Percentiles rank a stretch among this genome's conserved stretches.
Conservation (phyloP, 1,284 basidiomycete genomes). For the Ustilago cynodontis region DNA sequence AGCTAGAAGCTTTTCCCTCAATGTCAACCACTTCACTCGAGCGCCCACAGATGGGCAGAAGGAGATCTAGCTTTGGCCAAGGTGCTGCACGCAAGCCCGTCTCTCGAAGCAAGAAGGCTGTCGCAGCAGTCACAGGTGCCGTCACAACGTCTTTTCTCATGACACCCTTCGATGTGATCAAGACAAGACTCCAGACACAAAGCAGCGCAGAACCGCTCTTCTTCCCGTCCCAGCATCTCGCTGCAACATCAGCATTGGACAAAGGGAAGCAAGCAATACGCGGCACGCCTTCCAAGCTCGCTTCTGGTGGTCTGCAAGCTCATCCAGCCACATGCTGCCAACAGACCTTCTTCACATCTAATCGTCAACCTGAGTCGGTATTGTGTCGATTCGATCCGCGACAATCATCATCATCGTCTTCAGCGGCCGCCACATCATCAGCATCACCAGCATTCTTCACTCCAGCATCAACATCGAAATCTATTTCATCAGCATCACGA, state of each 20-base stretch:
- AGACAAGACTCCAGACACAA: conserved; percentile 90
- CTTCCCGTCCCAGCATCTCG: conserved; percentile 46
- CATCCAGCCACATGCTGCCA: conserved; percentile 68
- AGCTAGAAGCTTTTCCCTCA: conserved; percentile 41
- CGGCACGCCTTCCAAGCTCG: conserved; percentile 7
- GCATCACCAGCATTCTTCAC: conserved; percentile 60
- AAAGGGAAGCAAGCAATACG: conserved; percentile 26
- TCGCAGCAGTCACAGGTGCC: conserved; percentile 84
- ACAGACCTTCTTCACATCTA: conserved; percentile 69
- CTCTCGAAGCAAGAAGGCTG: conserved; percentile 77
- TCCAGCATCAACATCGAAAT: conserved; percentile 39
- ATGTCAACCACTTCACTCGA: conserved; percentile 45
- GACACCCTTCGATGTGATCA: conserved; percentile 94
- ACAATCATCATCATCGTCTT: conserved; percentile 34
- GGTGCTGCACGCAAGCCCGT: conserved; percentile 50
- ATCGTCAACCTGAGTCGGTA: conserved; percentile 53
- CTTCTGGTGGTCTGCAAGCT: conserved; percentile 26
- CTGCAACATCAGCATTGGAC: conserved; percentile 8
- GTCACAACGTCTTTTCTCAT: conserved; percentile 86
- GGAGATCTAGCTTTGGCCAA: conserved; percentile 36
- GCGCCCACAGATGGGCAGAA: conserved; percentile 10
- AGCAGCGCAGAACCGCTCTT: conserved; percentile 56
- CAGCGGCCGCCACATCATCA: conserved; percentile 16
- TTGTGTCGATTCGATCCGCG: conserved; percentile 69
- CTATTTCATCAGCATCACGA: conserved; percentile 36